Evolutionary conservation across 768 basidiomycete genomes (phyloP).

Genomic region (Suillus weaverae): DNA sequence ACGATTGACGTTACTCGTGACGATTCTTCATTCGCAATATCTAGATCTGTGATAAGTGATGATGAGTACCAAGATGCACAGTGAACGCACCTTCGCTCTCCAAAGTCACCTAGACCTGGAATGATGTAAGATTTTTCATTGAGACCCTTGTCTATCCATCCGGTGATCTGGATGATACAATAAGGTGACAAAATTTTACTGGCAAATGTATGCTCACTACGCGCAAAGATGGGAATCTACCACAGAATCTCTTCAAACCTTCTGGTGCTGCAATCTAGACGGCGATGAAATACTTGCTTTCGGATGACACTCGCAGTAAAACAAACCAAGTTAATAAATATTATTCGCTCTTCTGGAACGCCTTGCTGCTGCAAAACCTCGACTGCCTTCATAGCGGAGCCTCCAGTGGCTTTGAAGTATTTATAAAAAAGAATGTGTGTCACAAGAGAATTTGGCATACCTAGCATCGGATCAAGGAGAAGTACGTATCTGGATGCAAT

Average conservation of each 20-base stretch:
- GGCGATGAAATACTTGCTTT: constrained; percentile 1
- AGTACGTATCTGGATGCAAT: constrained; percentile 90
- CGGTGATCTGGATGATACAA: constrained; percentile 64
- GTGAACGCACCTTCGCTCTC: constrained; percentile 70
- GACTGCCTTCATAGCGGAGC: constrained; percentile 96
- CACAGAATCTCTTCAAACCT: constrained; percentile 84
- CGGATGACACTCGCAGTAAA: not conserved
- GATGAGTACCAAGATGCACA: not conserved
- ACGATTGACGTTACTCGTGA: not conserved
- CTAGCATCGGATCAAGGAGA: constrained; percentile 96
- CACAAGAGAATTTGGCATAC: constrained; percentile 41
- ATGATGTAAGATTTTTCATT: constrained; percentile 91
- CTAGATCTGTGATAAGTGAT: not conserved
- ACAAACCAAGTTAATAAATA: constrained; percentile 88
- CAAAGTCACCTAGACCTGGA: constrained; percentile 97
- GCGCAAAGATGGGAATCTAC: constrained; percentile 43
- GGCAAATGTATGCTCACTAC: not conserved
- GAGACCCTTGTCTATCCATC: constrained; percentile 92
- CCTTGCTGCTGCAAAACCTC: constrained; percentile 91
- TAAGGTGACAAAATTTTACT: not conserved
- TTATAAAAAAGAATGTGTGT: not conserved
- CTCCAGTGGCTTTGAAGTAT: constrained; percentile 72
- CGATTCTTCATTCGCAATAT: constrained; percentile 2
- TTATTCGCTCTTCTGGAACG: constrained; percentile 92
- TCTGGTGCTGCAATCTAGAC: constrained; percentile 84